Conservation (phyloP, 305 asterid genomes). For the Plantago lanceolata region DNA sequence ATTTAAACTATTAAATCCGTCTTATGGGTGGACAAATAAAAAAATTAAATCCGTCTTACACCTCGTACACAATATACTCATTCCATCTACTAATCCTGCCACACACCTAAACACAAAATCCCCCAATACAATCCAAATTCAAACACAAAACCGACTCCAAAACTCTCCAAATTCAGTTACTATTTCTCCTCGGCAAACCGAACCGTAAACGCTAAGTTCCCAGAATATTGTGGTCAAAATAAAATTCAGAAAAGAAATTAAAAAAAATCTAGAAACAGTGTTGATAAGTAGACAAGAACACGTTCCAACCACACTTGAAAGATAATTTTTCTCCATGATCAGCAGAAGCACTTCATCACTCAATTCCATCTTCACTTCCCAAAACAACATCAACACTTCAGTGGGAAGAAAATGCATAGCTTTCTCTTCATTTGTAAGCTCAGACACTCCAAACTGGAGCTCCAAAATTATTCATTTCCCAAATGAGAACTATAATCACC, state of each 20-base stretch:
- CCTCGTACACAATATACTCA: no score
- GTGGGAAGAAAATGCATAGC: constrained; percentile 25
- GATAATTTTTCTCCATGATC: constrained; percentile 36
- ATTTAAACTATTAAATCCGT: no score
- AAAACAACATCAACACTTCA: constrained; percentile 11
- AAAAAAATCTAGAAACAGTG: neutral
- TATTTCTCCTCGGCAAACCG: no score
- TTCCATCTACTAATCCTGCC: no score
- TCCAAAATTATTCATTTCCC: constrained; percentile 23
- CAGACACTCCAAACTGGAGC: constrained; percentile 43
- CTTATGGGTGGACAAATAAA: no score
- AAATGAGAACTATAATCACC: constrained; percentile 21
- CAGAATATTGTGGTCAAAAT: constrained; percentile 24
- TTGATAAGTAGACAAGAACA: neutral
- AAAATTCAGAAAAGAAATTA: neutral
- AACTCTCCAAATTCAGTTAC: no score
- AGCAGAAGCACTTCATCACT: constrained; percentile 26
- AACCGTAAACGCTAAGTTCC: constrained; percentile 5
- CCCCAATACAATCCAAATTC: no score
- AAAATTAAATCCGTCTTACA: no score
- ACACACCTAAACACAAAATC: no score
- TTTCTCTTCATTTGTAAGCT: constrained; percentile 33
- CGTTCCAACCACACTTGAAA: neutral
- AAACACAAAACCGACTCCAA: no score
- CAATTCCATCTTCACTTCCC: constrained; percentile 22